Evolutionary conservation across 306 rosid species (phyloP), one percentile per base, ranked within the genome.

Genomic region (Psophocarpus tetragonolobus): DNA sequence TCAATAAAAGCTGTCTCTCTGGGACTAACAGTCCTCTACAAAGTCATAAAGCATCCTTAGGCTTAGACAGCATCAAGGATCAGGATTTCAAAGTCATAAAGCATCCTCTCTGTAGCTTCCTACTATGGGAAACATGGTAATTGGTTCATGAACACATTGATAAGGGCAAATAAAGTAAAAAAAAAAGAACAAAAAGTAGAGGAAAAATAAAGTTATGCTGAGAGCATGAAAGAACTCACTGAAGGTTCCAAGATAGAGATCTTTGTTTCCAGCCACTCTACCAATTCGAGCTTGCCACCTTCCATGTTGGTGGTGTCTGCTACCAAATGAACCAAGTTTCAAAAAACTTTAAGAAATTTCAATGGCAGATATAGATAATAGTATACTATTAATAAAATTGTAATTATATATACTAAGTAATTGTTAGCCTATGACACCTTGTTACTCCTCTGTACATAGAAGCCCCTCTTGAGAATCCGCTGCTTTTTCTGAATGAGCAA

Each of bases 251-350:
- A 93, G 98, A 82, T 93, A 93, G 39, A 93, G 93, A 84, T 93
- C 97, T 81, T 93, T 93, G 81, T 91, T 93, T 39, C 98, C 98
- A 61, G 98, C 98, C 65, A 91, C 97, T 74, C 96, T 89, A 39
- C 98, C 98, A 64, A 93, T 93, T 81, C 97, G 81, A 71, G 98
- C 98, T 85, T 93, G 98, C 98, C 97, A 93, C 75, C 98, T 82
- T 78, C 98, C 98, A 86, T 91, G 97, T 76, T 93, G 98, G 83
- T 93, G 97, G 69, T 93, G 98, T 84, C 98, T 93, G 90, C 79
- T 74, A 85, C 14, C 56, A 57, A 86, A 36, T 47, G 74, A 65
- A 76, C 51, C 67, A 4, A 73, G 3, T 79, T 76, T 62, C 41
- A 69, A 51, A 10, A 10, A 32, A 48, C 60, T 35, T 66, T 15